Conservation (phyloP, 495 filamentous ascomycete genomes). For the Friedmanniomyces simplex region DNA sequence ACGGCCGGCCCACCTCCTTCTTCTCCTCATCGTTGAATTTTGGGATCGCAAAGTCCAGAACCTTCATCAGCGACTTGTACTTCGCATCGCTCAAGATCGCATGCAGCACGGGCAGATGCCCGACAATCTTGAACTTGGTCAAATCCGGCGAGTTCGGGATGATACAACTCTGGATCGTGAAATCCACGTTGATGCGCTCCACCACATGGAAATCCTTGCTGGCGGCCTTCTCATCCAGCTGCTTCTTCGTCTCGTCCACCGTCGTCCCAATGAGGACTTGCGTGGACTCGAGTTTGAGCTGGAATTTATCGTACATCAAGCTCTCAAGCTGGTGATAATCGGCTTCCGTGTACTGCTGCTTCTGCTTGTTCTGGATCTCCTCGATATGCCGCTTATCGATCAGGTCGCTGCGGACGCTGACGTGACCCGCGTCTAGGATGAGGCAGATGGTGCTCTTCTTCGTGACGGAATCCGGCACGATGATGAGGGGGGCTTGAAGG, state of each 20-base stretch:
- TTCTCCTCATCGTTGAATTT: conserved; percentile 51
- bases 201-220: conserved; percentile 76
- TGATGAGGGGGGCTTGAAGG: conserved; percentile 89
- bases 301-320: conserved; percentile 92
- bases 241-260: conserved; percentile 77
- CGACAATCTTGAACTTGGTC: conserved; percentile 83
- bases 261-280: conserved; percentile 94
- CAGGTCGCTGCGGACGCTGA: conserved; percentile 83
- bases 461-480: conserved; percentile 86
- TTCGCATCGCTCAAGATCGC: conserved; percentile 86
- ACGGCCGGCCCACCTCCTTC: conserved; percentile 14
- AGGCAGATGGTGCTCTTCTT: conserved; percentile 69
- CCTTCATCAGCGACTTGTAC: conserved; percentile 90
- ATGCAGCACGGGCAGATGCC: conserved; percentile 84
- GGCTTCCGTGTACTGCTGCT: conserved; percentile 73
- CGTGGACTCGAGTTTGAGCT: conserved; percentile 82
- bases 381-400: conserved; percentile 81
- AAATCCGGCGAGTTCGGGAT: conserved; percentile 87
- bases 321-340: conserved; percentile 79
- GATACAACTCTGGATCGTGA: conserved; percentile 83
- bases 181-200: conserved; percentile 93
- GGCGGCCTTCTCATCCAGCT: conserved; percentile 59
- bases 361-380: conserved; percentile 84
- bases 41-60: conserved; percentile 91
- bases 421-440: conserved; percentile 92